Base-by-base conservation (phyloP, 192 early-diverging fungal species). In the Coemansia sp. region DNA sequence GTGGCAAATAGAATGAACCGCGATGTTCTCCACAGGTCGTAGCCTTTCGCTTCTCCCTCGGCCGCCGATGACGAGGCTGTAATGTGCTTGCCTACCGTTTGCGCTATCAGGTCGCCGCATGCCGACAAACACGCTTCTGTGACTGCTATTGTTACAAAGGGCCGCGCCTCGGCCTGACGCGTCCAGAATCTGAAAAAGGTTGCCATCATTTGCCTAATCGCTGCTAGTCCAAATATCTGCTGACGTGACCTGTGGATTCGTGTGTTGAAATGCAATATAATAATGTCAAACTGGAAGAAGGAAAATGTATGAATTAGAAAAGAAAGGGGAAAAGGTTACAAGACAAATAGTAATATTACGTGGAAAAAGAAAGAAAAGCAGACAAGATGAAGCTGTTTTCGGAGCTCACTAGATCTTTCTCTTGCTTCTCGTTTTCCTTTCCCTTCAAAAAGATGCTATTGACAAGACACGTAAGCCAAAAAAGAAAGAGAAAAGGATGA, bases 101-200 rank as follows among this genome's bases (percentile, higher is more conserved):
- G 82, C 18, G 82, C 82, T 41, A 84, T 69, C 11, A 78, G 71
- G 71, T 84, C 82, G 45, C 82, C 82, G 65, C 76, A 78, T 18
- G 77, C 73, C 3, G 82, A 84, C 3, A 84, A 65, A 22, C 76
- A 84, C 2, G 77, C 77, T 40, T 84, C 82, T 46, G 82, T 84
- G 3, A 66, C 73, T 7, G 82, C 82, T 18, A 84, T 61, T n/a
- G 82, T 84, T 26, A 59, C 55, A 66, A 84, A 84, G 8, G 82
- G 82, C 1, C 82, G 82, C 22, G 72, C 70, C 64, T 84, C 76
- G 9, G 82, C 82, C 60, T 84, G 77, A 21, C 77, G 76, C 47
- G 82, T 79, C 82, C 82, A 84, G 59, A 84, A 79, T 66, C 82
- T 61, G 40, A 84, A 84, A 57, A 84, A 78, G 16, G 73, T 57